Conservation (phyloP, 352 stramenopile species). For the Globisporangium abappressorium region DNA sequence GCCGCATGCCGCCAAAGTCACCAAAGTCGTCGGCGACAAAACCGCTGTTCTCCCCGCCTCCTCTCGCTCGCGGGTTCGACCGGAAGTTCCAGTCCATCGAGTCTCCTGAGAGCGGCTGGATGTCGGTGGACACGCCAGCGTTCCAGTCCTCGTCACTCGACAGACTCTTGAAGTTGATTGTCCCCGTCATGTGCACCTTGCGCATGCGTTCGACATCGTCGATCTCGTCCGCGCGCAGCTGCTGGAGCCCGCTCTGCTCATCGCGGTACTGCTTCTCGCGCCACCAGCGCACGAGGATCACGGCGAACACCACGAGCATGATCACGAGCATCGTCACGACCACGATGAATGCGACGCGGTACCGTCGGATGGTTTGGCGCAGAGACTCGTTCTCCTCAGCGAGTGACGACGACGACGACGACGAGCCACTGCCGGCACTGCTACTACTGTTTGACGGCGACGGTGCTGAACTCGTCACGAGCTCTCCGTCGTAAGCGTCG, state of each 20-base stretch:
- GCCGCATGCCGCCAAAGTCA: not conserved
- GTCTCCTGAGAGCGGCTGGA: conserved; percentile 5
- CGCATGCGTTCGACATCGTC: conserved; percentile 1
- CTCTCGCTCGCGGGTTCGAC: conserved; percentile 4
- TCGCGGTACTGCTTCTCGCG: conserved; percentile 18
- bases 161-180: conserved; percentile 10
- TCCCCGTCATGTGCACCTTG: conserved; percentile 8
- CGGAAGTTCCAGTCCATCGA: conserved; percentile 21
- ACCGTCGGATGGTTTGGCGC: not conserved
- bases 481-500: conserved; percentile 47
- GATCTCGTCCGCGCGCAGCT: conserved; percentile 2
- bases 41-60: not conserved
- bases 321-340: conserved; percentile 8
- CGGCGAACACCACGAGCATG: conserved; percentile 10
- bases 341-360: conserved; percentile 15
- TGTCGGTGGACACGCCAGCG: not conserved
- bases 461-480: conserved; percentile 5
- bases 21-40: not conserved
- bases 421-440: conserved; percentile 6
- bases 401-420: conserved; percentile 11
- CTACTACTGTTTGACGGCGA: conserved; percentile 10
- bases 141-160: conserved; percentile 15
- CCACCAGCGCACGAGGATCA: conserved; percentile 16
- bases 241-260: conserved; percentile 8
- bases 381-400: conserved; percentile 18